These are phyloP conservation scores for Hymenoscyphus salicellus DNA, from an alignment of 2,329 filamentous ascomycete genomes.

Conservation along the genomic window DNA sequence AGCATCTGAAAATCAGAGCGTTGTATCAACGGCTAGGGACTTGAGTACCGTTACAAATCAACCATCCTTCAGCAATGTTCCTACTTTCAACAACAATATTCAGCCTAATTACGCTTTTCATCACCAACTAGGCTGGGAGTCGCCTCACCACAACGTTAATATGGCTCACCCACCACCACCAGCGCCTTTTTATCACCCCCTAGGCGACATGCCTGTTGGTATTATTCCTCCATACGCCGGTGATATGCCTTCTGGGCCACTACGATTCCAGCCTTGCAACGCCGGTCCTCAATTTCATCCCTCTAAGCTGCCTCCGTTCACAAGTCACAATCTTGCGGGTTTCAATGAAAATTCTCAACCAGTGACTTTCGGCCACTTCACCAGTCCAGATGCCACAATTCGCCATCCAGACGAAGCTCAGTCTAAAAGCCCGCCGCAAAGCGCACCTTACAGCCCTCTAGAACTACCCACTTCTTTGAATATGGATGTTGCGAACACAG, in stretches of 20 bases:
- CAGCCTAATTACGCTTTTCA: background rate
- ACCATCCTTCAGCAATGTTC: background rate
- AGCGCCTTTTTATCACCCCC: background rate
- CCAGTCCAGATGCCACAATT: background rate
- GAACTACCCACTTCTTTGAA: no score
- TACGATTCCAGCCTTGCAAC: background rate
- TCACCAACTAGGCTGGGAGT: background rate
- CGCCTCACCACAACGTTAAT: background rate
- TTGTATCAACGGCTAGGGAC: background rate
- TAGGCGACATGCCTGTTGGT: background rate
- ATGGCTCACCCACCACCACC: background rate
- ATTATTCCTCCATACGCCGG: background rate
- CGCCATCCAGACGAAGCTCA: background rate
- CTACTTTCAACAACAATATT: background rate
- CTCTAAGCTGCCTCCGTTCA: background rate
- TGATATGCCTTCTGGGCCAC: background rate
- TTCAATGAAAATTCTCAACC: background rate
- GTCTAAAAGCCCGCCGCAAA: background rate
- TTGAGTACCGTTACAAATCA: background rate
- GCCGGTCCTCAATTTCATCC: background rate
- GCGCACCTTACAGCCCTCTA: no score
- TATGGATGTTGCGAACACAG: background rate
- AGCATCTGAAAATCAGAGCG: background rate
- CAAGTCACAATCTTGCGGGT: background rate
- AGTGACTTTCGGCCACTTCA: background rate